phyloP scores from a whole-genome alignment of 768 basidiomycete species.

The Boletus rubescentipes region DNA sequence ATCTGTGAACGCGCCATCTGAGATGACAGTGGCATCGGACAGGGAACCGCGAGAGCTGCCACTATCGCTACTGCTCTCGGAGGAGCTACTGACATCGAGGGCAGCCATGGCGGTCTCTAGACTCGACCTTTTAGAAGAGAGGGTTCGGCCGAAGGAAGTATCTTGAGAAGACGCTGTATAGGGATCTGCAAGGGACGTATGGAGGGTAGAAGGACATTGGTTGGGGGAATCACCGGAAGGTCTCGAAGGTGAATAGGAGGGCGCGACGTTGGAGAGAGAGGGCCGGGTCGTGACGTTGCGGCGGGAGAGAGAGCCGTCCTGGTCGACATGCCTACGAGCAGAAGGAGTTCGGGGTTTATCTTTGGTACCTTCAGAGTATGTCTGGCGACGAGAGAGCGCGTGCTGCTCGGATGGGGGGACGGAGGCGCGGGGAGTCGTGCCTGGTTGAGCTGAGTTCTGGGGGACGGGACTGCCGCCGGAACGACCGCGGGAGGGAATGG shows the following conservation, averaged over 20 bases:
- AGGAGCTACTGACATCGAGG: slow-evolving; percentile 42
- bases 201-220: slow-evolving; percentile 18
- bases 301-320: slow-evolving; percentile 47
- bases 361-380: slow-evolving; percentile 48
- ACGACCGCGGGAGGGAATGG: slow-evolving; percentile 47
- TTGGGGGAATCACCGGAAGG: slow-evolving; percentile 18
- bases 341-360: slow-evolving; percentile 63
- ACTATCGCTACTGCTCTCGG: slow-evolving; percentile 61
- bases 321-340: slow-evolving; percentile 55
- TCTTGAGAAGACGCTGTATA: slow-evolving; percentile 29
- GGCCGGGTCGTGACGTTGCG: slow-evolving; percentile 49
- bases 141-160: slow-evolving; percentile 34
- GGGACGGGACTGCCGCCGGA: slow-evolving; percentile 51
- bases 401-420: slow-evolving; percentile 43
- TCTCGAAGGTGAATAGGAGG: slow-evolving; percentile 29
- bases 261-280: slow-evolving; percentile 42
- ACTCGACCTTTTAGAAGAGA: slow-evolving; percentile 30
- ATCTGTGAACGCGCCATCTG: slow-evolving; percentile 86
- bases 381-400: slow-evolving; percentile 48
- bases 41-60: slow-evolving; percentile 50
- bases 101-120: slow-evolving; percentile 41
- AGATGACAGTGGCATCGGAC: slow-evolving; percentile 76
- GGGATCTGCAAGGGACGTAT: slow-evolving; percentile 24
- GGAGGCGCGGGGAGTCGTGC: slow-evolving; percentile 33
- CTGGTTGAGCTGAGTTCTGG: slow-evolving; percentile 19